Evolutionary conservation across 768 basidiomycete genomes (phyloP).

Genomic region (Xanthoconium purpureum): DNA sequence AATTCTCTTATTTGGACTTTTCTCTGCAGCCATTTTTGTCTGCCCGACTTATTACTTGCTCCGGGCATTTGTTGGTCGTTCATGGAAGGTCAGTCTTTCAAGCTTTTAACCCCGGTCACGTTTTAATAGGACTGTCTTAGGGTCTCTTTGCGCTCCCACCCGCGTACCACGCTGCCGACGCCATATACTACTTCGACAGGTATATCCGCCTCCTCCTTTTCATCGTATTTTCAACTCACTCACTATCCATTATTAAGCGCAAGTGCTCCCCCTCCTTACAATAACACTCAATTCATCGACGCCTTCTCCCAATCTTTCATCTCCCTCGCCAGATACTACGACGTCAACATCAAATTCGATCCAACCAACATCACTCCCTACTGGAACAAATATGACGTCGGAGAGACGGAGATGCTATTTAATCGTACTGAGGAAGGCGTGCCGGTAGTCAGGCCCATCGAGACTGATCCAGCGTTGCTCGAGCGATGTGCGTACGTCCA

Average conservation of each 20-base stretch:
- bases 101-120: slow-evolving; percentile 14
- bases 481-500: slow-evolving; percentile 14
- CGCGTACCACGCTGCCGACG: slow-evolving; percentile 32
- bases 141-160: slow-evolving; percentile 33
- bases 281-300: slow-evolving; percentile 27
- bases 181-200: slow-evolving; percentile 40
- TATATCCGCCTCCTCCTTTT: neutral
- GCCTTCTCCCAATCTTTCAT: slow-evolving; percentile 30
- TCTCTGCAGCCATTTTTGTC: slow-evolving; percentile 32
- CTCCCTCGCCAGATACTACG: slow-evolving; percentile 18
- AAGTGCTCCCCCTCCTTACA: slow-evolving; percentile 12
- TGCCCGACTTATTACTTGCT: slow-evolving; percentile 36
- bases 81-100: slow-evolving; percentile 33
- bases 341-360: slow-evolving; percentile 23
- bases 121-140: slow-evolving; percentile 7
- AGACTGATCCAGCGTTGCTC: neutral
- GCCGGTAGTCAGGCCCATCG: neutral
- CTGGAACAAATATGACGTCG: slow-evolving; percentile 6
- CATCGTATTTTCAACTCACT: neutral
- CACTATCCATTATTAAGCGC: neutral
- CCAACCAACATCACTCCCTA: slow-evolving; percentile 14
- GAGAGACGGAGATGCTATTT: slow-evolving; percentile 17
- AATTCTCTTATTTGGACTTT: neutral
- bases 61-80: slow-evolving; percentile 26
- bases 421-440: slow-evolving; percentile 4